Conservation (phyloP, 495 filamentous ascomycete genomes). For the Neurospora sp. region DNA sequence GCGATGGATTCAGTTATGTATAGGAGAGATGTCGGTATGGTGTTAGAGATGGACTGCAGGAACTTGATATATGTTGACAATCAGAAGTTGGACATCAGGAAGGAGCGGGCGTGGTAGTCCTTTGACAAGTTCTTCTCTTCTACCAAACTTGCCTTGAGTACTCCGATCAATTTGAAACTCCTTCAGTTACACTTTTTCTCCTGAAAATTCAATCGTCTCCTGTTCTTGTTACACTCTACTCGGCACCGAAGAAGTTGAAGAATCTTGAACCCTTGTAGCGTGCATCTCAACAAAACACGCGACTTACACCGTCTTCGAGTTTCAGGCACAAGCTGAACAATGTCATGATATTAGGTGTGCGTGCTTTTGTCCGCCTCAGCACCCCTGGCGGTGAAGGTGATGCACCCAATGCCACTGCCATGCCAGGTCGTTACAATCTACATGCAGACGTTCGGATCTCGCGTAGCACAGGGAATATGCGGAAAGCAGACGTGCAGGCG, state of each 20-base stretch:
- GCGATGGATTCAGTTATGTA: neutral
- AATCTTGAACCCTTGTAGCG: neutral
- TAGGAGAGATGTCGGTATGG: neutral
- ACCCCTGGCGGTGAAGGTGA: neutral
- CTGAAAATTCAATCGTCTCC: neutral
- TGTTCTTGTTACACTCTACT: neutral
- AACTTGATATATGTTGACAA: neutral
- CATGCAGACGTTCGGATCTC: neutral
- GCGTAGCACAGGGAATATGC: neutral
- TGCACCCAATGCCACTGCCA: neutral
- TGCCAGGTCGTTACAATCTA: neutral
- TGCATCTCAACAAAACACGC: neutral
- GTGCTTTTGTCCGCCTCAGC: neutral
- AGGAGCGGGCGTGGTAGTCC: neutral
- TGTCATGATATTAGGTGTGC: neutral
- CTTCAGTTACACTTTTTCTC: neutral
- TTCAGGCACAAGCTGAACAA: neutral
- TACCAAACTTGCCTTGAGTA: neutral
- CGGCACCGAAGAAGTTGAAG: neutral
- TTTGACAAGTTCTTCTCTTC: neutral
- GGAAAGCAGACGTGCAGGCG: neutral
- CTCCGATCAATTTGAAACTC: neutral
- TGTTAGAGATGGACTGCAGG: neutral
- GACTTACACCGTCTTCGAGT: neutral
- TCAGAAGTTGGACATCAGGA: neutral